Base-by-base conservation (phyloP, 75 land plant species). In the Selaginella tamariscina region DNA sequence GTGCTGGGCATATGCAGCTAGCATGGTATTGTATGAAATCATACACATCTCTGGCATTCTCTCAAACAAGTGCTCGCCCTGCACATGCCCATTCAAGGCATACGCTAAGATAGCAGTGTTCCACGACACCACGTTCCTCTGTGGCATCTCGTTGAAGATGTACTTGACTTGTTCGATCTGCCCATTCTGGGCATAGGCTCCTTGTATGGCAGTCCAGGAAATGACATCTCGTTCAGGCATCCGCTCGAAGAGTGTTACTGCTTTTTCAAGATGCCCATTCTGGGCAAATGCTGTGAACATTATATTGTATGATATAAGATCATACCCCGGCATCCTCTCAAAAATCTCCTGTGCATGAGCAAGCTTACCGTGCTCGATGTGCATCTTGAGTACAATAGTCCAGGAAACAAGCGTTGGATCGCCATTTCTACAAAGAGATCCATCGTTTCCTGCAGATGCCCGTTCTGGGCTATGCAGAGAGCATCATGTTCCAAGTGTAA, bases 171-270 rank as follows among this genome's bases (percentile, higher is more conserved):
- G n/a, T 5, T 59, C 26, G 18, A 59, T 5, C 8, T 59, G 23
- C 21, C 26, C 26, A n/a, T 59, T 59, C 26, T 59, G 62, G 26
- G 62, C 5, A 59, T 59, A 59, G 5, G 18, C 62, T 5, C n/a
- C 8, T n/a, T 23, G 23, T 5, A 59, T 5, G 8, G 62, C 62
- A 9, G 62, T 59, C 62, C 62, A 59, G 18, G 62, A 59, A n/a
- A 59, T 59, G 8, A 59, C 62, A 59, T 59, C 21, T n/a, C 62
- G n/a, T n/a, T 59, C 62, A 59, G 62, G 62, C 62, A 59, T 59
- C 18, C 8, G 18, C 18, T 21, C 8, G 62, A 59, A 59, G n/a
- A 59, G 21, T 59, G 8, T 8, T 5, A 5, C 8, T 8, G 62
- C 62, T 2, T 59, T 23, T 27, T 59, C 8, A 26, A 59, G 26